Conservation (phyloP, 805 yeast genomes). For the Sugiyamaella boreocaroliniensis region DNA sequence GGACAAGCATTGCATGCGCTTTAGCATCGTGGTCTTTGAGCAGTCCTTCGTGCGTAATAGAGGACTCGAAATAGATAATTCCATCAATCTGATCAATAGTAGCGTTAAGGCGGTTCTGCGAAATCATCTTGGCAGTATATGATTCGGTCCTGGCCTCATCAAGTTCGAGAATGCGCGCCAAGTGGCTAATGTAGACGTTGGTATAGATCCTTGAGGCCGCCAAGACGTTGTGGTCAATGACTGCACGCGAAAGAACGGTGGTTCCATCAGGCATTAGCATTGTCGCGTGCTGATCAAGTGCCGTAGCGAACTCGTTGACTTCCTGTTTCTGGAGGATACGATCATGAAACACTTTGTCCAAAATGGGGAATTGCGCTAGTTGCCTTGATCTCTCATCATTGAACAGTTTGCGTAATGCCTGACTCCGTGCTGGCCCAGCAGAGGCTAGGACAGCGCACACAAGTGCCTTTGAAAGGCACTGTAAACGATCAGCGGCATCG, state of each 20-base stretch:
- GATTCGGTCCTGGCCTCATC: slow-evolving; percentile 23
- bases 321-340: slow-evolving; percentile 23
- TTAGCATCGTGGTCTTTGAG: slow-evolving; percentile 7
- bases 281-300: slow-evolving; percentile 18
- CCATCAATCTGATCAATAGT: slow-evolving; percentile 28
- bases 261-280: slow-evolving; percentile 21
- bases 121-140: slow-evolving; percentile 28
- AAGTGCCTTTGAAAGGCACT: slow-evolving; percentile 25
- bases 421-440: slow-evolving; percentile 28
- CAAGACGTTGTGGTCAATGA: slow-evolving; percentile 30
- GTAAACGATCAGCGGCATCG: slow-evolving; percentile 23
- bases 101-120: slow-evolving; percentile 26
- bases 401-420: slow-evolving; percentile 22
- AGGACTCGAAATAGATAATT: slow-evolving; percentile 13
- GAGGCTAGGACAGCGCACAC: slow-evolving; percentile 28
- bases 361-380: slow-evolving; percentile 13
- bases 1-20: slow-evolving; percentile 16
- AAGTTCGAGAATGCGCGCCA: slow-evolving; percentile 24
- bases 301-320: slow-evolving; percentile 17
- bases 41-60: not conserved
- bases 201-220: slow-evolving; percentile 28
- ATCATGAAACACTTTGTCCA: slow-evolving; percentile 26
- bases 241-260: slow-evolving; percentile 26
- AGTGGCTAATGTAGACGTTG: slow-evolving; percentile 23
- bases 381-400: slow-evolving; percentile 25